Conservation (phyloP, 116 monocot species). For the Posidonia oceanica region DNA sequence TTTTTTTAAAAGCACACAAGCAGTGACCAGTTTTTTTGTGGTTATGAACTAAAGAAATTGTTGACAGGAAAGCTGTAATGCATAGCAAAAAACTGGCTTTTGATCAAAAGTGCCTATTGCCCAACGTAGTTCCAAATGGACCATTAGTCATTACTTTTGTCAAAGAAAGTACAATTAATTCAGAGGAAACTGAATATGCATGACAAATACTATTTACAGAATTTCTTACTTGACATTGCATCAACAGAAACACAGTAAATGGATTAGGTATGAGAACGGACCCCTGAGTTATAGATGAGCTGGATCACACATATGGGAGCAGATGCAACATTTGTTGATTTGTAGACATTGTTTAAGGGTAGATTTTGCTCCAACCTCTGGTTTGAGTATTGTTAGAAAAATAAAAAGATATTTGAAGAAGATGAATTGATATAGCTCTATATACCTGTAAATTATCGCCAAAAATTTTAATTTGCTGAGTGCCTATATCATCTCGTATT, state of each 20-base stretch:
- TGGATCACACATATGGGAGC: constrained; percentile 90
- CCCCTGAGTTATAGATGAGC: constrained; percentile 92
- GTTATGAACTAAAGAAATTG: too few species aligned
- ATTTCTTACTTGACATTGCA: neutral
- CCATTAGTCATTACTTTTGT: too few species aligned
- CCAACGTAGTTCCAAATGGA: too few species aligned
- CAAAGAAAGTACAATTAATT: too few species aligned
- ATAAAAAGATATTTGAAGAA: constrained; percentile 8
- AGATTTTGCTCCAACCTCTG: constrained; percentile 88
- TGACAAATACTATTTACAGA: too few species aligned
- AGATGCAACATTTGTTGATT: constrained; percentile 68
- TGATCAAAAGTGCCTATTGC: too few species aligned
- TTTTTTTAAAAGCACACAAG: too few species aligned
- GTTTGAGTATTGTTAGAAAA: constrained; percentile 2
- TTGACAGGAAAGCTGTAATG: too few species aligned
- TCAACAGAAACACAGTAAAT: neutral
- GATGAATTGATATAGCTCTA: constrained; percentile 2
- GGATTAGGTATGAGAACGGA: constrained; percentile 12
- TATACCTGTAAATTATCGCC: constrained; percentile 82
- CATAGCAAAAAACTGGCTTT: too few species aligned
- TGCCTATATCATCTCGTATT: constrained; percentile 76
- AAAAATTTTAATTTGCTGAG: constrained; percentile 88
- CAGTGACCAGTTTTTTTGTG: too few species aligned
- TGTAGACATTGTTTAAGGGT: constrained; percentile 70
- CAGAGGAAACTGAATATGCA: too few species aligned